Evolutionary conservation across 2,329 filamentous ascomycete species (phyloP).

Genomic region (Monosporascus sp.): DNA sequence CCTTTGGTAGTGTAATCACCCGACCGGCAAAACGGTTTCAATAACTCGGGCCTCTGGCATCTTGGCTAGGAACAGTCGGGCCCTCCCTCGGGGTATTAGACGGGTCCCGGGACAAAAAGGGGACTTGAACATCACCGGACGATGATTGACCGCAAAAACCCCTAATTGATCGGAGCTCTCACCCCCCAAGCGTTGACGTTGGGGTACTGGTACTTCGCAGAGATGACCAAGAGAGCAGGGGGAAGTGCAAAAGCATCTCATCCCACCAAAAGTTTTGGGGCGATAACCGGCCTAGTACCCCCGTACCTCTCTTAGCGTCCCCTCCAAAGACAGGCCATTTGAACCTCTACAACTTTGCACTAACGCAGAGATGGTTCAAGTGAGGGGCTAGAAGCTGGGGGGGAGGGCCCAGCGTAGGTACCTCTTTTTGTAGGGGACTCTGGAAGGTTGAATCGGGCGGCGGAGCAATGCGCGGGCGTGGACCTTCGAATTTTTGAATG

Average conservation of each 20-base stretch:
- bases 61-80: too few relatives aligned
- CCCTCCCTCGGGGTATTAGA: too few relatives aligned
- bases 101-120: too few relatives aligned
- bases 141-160: background rate
- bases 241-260: conserved; percentile 6
- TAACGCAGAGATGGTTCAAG: background rate
- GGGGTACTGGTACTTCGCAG: conserved; percentile 25
- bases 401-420: too few relatives aligned
- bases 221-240: background rate
- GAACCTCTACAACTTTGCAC: background rate
- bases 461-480: background rate
- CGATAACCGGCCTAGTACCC: conserved; percentile 15
- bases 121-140: background rate
- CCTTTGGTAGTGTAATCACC: too few relatives aligned
- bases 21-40: too few relatives aligned
- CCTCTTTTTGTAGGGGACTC: background rate
- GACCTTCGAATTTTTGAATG: background rate
- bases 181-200: conserved; percentile 22
- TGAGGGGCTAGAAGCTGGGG: too few relatives aligned
- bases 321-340: conserved; percentile 13
- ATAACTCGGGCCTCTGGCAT: too few relatives aligned
- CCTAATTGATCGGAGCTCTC: background rate
- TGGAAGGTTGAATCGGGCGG: background rate
- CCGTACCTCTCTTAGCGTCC: conserved; percentile 19
- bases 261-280: conserved; percentile 28